Evolutionary conservation across 192 early-diverging fungal species (phyloP).

Genomic region (Jimgerdemannia flammicorona): DNA sequence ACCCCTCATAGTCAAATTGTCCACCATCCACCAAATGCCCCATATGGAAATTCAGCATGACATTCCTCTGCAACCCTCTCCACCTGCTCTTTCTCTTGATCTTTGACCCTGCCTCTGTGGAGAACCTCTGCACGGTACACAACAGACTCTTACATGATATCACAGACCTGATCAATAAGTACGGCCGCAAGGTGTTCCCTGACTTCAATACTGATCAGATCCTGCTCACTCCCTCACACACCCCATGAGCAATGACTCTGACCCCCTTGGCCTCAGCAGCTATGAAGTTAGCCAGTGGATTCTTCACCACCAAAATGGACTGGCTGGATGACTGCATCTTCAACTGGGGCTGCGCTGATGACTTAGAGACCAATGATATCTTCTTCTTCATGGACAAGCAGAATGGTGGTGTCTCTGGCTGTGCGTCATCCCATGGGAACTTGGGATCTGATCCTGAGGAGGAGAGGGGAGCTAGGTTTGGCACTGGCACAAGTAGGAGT

Average conservation of each 20-base stretch:
- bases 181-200: conserved; percentile 74
- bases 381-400: conserved; percentile 49
- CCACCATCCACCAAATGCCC: too few relatives aligned
- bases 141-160: conserved; percentile 72
- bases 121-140: conserved; percentile 64
- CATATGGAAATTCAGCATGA: too few relatives aligned
- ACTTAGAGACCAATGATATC: conserved; percentile 49
- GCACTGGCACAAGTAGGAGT: conserved; percentile 37
- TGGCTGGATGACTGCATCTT: conserved; percentile 55
- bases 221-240: neutral
- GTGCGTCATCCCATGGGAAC: neutral
- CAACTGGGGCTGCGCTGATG: conserved; percentile 46
- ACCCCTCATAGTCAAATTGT: too few relatives aligned
- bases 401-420: conserved; percentile 29
- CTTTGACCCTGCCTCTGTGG: conserved; percentile 49
- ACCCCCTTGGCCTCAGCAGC: conserved; percentile 4
- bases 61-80: too few relatives aligned
- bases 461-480: conserved; percentile 2
- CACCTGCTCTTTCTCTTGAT: conserved; percentile 79
- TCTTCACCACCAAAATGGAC: conserved; percentile 38
- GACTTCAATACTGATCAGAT: conserved; percentile 56
- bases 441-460: neutral
- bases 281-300: conserved; percentile 26
- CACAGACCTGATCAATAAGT: conserved; percentile 77
- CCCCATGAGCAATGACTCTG: conserved; percentile 11